phyloP scores from a whole-genome alignment of 2,329 filamentous ascomycete species.

The Cercospora citrullina region DNA sequence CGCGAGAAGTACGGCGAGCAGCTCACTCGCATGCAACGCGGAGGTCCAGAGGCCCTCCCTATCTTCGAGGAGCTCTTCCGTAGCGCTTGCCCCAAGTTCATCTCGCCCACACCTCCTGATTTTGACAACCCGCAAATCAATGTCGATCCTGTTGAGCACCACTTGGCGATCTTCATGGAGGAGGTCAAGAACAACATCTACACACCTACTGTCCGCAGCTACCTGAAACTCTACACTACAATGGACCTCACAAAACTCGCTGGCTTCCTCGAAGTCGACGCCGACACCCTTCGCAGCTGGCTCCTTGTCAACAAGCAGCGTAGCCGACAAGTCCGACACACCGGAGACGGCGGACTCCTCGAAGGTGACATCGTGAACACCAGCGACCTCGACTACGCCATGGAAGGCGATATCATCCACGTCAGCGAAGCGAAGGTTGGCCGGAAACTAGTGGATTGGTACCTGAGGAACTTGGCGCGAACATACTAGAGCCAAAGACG shows the following conservation, averaged over 20 bases:
- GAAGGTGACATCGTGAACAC: constrained; percentile 92
- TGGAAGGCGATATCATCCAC: constrained; percentile 96
- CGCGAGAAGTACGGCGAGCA: constrained; percentile 99
- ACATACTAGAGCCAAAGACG: constrained; percentile 66
- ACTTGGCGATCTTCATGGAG: constrained; percentile 97
- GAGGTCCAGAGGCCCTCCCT: constrained; percentile 89
- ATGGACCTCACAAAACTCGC: constrained; percentile 99
- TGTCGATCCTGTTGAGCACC: constrained; percentile 95
- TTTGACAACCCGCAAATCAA: constrained; percentile 97
- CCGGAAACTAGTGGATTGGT: constrained; percentile 97
- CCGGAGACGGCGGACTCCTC: constrained; percentile 74
- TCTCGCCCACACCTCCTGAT: constrained; percentile 93
- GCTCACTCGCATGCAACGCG: constrained; percentile 92
- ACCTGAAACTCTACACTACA: constrained; percentile 97
- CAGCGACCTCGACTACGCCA: constrained; percentile 93
- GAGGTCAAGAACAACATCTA: constrained; percentile 99
- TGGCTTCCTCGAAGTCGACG: constrained; percentile 92
- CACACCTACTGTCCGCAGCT: constrained; percentile 96
- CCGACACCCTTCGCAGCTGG: constrained; percentile 93
- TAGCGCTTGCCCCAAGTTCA: constrained; percentile 98
- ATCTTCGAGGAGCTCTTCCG: constrained; percentile 99
- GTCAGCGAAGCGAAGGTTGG: constrained; percentile 99
- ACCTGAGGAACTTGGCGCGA: constrained; percentile 91
- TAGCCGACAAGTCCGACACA: constrained; percentile 93
- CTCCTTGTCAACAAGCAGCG: constrained; percentile 98